A percentile compares a stretch with the other conserved stretches of the same genome.
phyloP scores from a whole-genome alignment of 257 asterid species.

The Thymus mandschuricus region DNA sequence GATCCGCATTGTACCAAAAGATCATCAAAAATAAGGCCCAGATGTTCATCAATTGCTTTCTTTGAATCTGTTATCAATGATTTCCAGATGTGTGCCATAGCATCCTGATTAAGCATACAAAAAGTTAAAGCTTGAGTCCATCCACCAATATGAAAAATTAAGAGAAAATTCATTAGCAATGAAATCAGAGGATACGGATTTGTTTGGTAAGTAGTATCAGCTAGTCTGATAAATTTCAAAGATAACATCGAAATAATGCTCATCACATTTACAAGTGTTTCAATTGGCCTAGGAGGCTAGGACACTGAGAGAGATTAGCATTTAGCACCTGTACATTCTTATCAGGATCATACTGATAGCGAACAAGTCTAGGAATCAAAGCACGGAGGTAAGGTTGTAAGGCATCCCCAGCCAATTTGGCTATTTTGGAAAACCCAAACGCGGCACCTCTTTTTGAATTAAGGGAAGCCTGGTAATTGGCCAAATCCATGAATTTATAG shows the following conservation, averaged over 20 bases:
- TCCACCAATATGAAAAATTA: constrained; percentile 26
- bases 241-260: constrained; percentile 9
- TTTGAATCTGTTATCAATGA: constrained; percentile 85
- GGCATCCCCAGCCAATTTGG: constrained; percentile 98
- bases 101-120: constrained; percentile 68
- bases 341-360: constrained; percentile 98
- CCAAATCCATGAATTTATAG: constrained; percentile 96
- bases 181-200: constrained; percentile 16
- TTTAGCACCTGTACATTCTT: constrained; percentile 94
- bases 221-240: not conserved
- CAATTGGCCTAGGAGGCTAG: constrained; percentile 25
- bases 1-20: constrained; percentile 92
- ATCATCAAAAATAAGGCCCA: constrained; percentile 79
- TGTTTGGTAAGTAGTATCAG: constrained; percentile 12
- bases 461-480: constrained; percentile 92
- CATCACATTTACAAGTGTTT: constrained; percentile 17
- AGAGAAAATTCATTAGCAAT: constrained; percentile 20
- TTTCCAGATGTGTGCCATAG: constrained; percentile 97
- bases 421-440: constrained; percentile 98
- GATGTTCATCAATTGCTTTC: constrained; percentile 86
- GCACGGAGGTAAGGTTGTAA: constrained; percentile 78
- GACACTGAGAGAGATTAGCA: constrained; percentile 29
- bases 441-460: constrained; percentile 99
- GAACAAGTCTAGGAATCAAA: constrained; percentile 87
- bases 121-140: constrained; percentile 23